phyloP scores from a whole-genome alignment of 345 rosid species.

The Ceriops tagal region DNA sequence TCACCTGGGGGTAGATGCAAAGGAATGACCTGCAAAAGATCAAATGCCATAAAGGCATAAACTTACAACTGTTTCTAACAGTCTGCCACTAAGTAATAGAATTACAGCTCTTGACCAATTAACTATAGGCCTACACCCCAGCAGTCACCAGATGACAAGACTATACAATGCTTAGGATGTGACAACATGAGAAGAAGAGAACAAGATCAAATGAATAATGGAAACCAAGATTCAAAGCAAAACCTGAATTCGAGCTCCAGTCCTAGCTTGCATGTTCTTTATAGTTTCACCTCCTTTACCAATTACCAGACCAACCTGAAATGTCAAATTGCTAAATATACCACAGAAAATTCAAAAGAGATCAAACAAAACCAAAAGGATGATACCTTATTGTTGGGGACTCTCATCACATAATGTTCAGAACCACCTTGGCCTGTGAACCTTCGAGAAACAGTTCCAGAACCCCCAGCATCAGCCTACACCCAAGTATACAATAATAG shows the following conservation, averaged over 20 bases:
- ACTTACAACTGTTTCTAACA: neutral
- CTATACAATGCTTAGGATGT: neutral
- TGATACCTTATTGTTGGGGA: slow-evolving; percentile 86
- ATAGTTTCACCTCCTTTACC: slow-evolving; percentile 99
- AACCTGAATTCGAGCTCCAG: slow-evolving; percentile 99
- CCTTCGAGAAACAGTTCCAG: slow-evolving; percentile 73
- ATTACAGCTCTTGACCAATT: neutral
- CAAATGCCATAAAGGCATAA: slow-evolving; percentile 46
- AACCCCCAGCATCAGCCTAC: slow-evolving; percentile 93
- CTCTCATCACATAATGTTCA: slow-evolving; percentile 67
- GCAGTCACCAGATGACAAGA: too few relatives aligned
- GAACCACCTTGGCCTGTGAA: slow-evolving; percentile 71
- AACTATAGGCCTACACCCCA: neutral
- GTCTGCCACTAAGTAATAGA: neutral
- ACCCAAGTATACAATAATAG: neutral
- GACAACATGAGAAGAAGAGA: neutral
- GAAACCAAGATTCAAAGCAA: slow-evolving; percentile 2
- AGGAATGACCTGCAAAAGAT: slow-evolving; percentile 92
- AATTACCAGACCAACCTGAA: slow-evolving; percentile 96
- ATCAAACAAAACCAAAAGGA: slow-evolving; percentile 5
- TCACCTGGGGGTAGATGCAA: slow-evolving; percentile 99
- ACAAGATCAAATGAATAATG: neutral
- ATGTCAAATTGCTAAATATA: slow-evolving; percentile 25
- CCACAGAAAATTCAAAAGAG: slow-evolving; percentile 7
- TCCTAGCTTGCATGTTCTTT: slow-evolving; percentile 88